Base-by-base conservation (phyloP, 148 eudicot species). In the Tetragonia tetragonoides region DNA sequence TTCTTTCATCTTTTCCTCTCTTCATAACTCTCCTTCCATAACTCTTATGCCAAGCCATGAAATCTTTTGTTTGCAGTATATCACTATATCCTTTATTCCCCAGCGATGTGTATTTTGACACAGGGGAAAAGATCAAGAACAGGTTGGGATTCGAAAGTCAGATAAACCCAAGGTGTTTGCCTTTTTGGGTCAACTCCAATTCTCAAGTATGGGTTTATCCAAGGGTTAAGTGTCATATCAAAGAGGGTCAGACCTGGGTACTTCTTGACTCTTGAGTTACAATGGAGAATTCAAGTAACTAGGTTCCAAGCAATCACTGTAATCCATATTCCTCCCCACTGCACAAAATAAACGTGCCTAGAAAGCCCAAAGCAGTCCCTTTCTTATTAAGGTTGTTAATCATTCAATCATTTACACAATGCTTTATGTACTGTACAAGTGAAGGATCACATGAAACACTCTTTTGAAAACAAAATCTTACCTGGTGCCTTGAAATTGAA, bases 401-500 rank as follows among this genome's bases (percentile, higher is more conserved):
- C 40, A 68, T 24, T 75, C 70, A 65, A 54, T 20, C 64, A 56
- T 15, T 44, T 40, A 39, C 49, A 14, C 8, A 28, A 24, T 71
- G 28, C 34, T 62, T 47, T n/a, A 6, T 17, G 69, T 39, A 49
- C 4, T 17, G 69, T 39, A 49, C 4, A 56, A 18, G 60, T 56
- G 64, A 28, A n/a, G 17, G 21, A 15, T 44, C 39, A n/a, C 38
- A 7, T 16, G 12, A 24, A 23, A 47, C 70, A 15, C 56, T 46
- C 10, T 40, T 57, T 34, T 39, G 18, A 44, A 57, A 75, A 56
- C 23, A 66, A 79, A 66, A 78, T 39, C 14, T 80, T 86, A 91
- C 99, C 99, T 83, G 78, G 91, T 64, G 97, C 86, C 82, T 93
- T 93, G 83, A 90, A 95, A 82, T 95, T 95, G 56, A 90, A 95